phyloP scores from a whole-genome alignment of 2,329 filamentous ascomycete species.

The Pseudogymnoascus sp. region DNA sequence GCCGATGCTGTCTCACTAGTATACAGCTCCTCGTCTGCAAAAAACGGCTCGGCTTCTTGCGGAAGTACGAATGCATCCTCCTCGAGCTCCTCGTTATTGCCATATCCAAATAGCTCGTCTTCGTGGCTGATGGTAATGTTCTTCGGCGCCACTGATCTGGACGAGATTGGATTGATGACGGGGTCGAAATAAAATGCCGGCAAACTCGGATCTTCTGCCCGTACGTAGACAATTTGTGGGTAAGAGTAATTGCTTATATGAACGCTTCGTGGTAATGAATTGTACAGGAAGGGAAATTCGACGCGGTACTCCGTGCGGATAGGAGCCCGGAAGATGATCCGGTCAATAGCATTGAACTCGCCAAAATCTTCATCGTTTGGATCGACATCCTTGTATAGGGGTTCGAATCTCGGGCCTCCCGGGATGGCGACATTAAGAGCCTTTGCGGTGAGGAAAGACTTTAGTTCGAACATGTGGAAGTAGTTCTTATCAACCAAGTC shows the following conservation, averaged over 20 bases:
- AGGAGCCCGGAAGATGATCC: constrained; percentile 94
- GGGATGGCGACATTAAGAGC: constrained; percentile 94
- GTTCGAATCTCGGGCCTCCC: constrained; percentile 94
- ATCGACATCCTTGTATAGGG: constrained; percentile 95
- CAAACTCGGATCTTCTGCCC: constrained; percentile 77
- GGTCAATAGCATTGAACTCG: constrained; percentile 98
- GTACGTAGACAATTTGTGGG: constrained; percentile 85
- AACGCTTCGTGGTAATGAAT: constrained; percentile 89
- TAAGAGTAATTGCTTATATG: constrained; percentile 89
- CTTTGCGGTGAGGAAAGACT: constrained; percentile 93
- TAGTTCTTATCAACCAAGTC: constrained; percentile 96
- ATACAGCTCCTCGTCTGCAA: constrained; percentile 81
- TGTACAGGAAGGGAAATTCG: constrained; percentile 90
- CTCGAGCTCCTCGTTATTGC: constrained; percentile 60
- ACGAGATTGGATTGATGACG: constrained; percentile 96
- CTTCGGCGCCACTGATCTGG: constrained; percentile 84
- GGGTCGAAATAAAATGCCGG: constrained; percentile 97
- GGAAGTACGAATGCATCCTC: constrained; percentile 84
- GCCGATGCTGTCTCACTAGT: constrained; percentile 84
- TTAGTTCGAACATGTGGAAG: constrained; percentile 92
- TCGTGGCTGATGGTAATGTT: constrained; percentile 90
- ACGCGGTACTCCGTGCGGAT: constrained; percentile 95
- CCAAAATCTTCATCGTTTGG: constrained; percentile 98
- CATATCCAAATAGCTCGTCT: constrained; percentile 82
- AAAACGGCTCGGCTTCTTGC: constrained; percentile 72